Evolutionary conservation across 139 green algal genomes (phyloP).

Genomic region (Picochlorum sp.): DNA sequence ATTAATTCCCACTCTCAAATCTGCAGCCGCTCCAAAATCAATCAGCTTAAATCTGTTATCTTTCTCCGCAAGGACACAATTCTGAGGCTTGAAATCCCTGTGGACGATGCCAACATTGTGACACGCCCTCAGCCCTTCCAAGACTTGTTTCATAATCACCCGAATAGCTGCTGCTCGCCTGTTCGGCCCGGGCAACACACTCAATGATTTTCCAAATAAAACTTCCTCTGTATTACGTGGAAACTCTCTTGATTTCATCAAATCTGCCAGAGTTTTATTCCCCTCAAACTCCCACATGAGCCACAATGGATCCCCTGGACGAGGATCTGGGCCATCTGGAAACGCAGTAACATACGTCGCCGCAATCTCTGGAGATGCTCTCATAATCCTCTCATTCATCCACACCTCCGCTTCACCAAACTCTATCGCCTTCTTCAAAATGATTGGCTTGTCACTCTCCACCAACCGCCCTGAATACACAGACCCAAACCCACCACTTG

Average conservation of each 20-base stretch:
- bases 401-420: conserved; percentile 95
- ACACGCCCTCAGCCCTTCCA: conserved; percentile 50
- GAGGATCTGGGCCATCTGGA: conserved; percentile 35
- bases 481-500: conserved; percentile 83
- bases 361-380: conserved; percentile 42
- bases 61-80: conserved; percentile 60
- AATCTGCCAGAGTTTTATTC: conserved; percentile 57
- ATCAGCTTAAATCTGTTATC: conserved; percentile 77
- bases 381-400: conserved; percentile 95
- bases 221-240: conserved; percentile 82
- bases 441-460: conserved; percentile 12
- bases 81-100: conserved; percentile 89
- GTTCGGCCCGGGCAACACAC: conserved; percentile 35
- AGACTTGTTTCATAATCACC: conserved; percentile 56
- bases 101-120: conserved; percentile 70
- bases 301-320: conserved; percentile 42
- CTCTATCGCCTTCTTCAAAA: conserved; percentile 82
- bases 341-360: conserved; percentile 87
- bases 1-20: conserved; percentile 87
- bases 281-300: conserved; percentile 78
- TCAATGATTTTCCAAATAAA: conserved; percentile 66
- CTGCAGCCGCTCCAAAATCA: conserved; percentile 80
- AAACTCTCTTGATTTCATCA: conserved; percentile 75
- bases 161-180: conserved; percentile 37
- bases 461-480: conserved; percentile 69